Percentiles rank a stretch among this genome's conserved stretches.
Conservation (phyloP, 768 basidiomycete genomes). For the Pleurotus citrinopileatus region DNA sequence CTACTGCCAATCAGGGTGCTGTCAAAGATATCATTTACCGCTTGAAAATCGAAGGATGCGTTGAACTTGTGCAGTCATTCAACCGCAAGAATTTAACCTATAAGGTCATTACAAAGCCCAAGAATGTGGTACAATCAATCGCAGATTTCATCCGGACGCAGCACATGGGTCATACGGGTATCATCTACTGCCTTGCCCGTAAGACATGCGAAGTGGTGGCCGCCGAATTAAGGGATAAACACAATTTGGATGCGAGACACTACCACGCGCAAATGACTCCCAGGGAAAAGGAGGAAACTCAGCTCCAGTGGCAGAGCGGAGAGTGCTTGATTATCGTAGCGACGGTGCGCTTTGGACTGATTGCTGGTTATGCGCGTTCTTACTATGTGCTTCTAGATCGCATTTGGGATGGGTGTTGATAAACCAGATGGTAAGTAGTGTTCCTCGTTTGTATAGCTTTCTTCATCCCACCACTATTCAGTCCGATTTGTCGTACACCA, state of each 20-base stretch:
- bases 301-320: constrained; percentile 73
- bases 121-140: constrained; percentile 53
- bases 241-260: constrained; percentile 61
- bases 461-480: too few relatives aligned
- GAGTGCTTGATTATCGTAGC: constrained; percentile 84
- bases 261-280: constrained; percentile 82
- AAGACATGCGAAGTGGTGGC: constrained; percentile 82
- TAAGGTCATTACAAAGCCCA: constrained; percentile 42
- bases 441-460: too few relatives aligned
- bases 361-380: constrained; percentile 4
- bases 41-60: constrained; percentile 58
- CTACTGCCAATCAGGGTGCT: constrained; percentile 82
- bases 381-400: constrained; percentile 51
- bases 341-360: constrained; percentile 53
- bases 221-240: constrained; percentile 51
- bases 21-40: constrained; percentile 75
- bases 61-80: constrained; percentile 77
- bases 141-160: constrained; percentile 60
- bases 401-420: constrained; percentile 98
- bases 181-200: constrained; percentile 80
- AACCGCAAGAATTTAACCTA: constrained; percentile 93
- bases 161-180: constrained; percentile 63
- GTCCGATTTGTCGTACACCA: constrained; percentile 93
- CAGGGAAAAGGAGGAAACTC: constrained; percentile 58
- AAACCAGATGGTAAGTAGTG: constrained; percentile 66